phyloP scores from a whole-genome alignment of 1,284 basidiomycete species.

The Tylopilus orsonianus region DNA sequence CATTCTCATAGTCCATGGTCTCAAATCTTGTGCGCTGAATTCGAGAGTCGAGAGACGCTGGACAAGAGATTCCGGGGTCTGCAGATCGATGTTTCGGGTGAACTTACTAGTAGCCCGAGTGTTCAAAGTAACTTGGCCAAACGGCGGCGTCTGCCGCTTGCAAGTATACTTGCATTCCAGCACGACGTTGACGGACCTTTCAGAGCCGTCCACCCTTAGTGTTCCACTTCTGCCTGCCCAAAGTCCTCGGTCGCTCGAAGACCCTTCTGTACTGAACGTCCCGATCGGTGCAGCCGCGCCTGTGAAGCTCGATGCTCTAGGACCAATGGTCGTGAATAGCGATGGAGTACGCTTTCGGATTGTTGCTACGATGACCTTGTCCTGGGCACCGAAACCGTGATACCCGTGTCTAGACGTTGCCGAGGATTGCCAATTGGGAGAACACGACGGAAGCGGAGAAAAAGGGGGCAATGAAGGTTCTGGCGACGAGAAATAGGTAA shows the following conservation, averaged over 20 bases:
- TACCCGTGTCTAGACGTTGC: conserved; percentile 44
- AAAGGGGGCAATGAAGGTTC: conserved; percentile 45
- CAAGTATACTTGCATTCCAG: not conserved
- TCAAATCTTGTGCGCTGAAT: no score
- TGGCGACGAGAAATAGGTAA: conserved; percentile 51
- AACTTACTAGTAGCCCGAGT: no score
- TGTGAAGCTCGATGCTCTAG: conserved; percentile 49
- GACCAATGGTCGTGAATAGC: conserved; percentile 57
- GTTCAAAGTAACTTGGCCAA: no score
- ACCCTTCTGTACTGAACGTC: conserved; percentile 12
- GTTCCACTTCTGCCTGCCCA: conserved; percentile 14
- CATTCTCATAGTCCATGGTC: no score
- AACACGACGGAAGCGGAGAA: conserved; percentile 50
- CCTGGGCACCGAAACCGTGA: not conserved
- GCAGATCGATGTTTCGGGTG: no score
- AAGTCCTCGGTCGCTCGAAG: conserved; percentile 6
- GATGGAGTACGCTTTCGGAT: conserved; percentile 44
- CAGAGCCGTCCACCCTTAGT: not conserved
- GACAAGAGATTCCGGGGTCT: no score
- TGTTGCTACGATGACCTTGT: not conserved
- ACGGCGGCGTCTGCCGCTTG: not conserved
- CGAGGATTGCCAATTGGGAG: conserved; percentile 55
- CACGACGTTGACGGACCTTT: conserved; percentile 12
- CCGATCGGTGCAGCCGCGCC: conserved; percentile 20
- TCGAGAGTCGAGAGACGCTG: no score